These are phyloP conservation scores for Chrysopogon serrulatus DNA, from an alignment of 176 grass and related monocot genomes.

Conservation along the genomic window DNA sequence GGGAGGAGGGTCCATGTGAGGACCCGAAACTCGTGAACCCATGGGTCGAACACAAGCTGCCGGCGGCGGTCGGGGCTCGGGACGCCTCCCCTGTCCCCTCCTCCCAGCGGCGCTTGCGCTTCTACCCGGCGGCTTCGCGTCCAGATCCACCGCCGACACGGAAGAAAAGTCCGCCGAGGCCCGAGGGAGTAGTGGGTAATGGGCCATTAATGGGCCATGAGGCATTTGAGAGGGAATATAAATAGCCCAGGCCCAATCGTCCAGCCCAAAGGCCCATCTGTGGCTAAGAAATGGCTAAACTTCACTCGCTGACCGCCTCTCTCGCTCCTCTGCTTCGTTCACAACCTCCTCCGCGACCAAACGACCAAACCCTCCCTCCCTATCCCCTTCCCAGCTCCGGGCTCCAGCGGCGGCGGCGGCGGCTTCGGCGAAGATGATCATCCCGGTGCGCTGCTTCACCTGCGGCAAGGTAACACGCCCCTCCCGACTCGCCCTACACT, in stretches of 20 bases:
- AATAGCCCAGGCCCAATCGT: not conserved
- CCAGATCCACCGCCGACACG: not conserved
- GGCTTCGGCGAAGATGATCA: constrained; percentile 70
- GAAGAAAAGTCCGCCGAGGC: not conserved
- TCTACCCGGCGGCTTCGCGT: not conserved
- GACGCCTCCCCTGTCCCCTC: not conserved
- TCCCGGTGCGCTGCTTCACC: constrained; percentile 93
- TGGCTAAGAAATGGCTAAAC: not conserved
- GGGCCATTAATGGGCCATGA: too few species aligned
- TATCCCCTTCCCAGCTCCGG: not conserved
- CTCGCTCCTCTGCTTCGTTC: not conserved
- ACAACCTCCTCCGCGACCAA: not conserved
- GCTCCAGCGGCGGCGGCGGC: constrained; percentile 15
- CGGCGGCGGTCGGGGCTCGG: not conserved
- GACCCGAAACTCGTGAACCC: not conserved
- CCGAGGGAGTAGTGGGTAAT: too few species aligned
- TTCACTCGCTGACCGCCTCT: not conserved
- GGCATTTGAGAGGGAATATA: too few species aligned
- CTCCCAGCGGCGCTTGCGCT: not conserved
- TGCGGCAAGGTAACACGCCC: constrained; percentile 56
- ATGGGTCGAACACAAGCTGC: not conserved
- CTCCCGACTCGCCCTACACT: not conserved
- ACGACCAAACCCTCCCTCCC: constrained; percentile 4
- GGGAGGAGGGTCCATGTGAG: not conserved
- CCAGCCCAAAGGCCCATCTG: not conserved